Conservation (phyloP, 306 rosid genomes). For the Dryas alaskensis region DNA sequence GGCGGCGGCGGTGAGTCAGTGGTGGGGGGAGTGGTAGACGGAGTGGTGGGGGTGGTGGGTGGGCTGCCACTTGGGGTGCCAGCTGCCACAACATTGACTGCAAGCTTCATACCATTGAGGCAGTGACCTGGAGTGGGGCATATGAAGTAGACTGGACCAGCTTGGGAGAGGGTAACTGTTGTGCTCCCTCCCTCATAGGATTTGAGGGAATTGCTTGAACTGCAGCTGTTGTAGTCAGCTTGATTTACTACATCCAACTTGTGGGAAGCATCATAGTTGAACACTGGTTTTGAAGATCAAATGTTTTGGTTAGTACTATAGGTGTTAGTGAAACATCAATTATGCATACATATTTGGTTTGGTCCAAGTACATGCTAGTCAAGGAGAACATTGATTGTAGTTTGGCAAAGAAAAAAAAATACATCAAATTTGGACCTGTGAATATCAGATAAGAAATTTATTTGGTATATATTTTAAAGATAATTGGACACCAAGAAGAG, state of each 20-base stretch:
- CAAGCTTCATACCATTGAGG: constrained; percentile 52
- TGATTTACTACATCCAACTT: constrained; percentile 36
- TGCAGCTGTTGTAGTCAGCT: constrained; percentile 38
- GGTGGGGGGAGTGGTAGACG: constrained; percentile 23
- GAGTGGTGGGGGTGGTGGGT: constrained; percentile 21
- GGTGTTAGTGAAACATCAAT: too few relatives aligned
- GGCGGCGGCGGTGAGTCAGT: constrained; percentile 21
- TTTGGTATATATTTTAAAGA: too few relatives aligned
- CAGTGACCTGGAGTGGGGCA: constrained; percentile 59
- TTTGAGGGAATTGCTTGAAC: constrained; percentile 27
- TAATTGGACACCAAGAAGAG: too few relatives aligned
- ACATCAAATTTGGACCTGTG: too few relatives aligned
- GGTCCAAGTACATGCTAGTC: too few relatives aligned
- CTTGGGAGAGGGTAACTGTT: constrained; percentile 20
- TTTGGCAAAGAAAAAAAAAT: too few relatives aligned
- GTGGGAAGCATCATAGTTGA: constrained; percentile 44
- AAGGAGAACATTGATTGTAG: too few relatives aligned
- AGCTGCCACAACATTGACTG: constrained; percentile 45
- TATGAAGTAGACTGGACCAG: constrained; percentile 48
- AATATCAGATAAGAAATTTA: too few relatives aligned
- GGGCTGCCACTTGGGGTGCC: constrained; percentile 26
- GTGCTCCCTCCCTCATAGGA: constrained; percentile 29
- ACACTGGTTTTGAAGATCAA: constrained; percentile 38
- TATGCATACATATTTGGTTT: too few relatives aligned
- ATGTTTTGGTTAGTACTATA: neutral